Conservation (phyloP, 257 asterid genomes). For the Anisodus tanguticus region DNA sequence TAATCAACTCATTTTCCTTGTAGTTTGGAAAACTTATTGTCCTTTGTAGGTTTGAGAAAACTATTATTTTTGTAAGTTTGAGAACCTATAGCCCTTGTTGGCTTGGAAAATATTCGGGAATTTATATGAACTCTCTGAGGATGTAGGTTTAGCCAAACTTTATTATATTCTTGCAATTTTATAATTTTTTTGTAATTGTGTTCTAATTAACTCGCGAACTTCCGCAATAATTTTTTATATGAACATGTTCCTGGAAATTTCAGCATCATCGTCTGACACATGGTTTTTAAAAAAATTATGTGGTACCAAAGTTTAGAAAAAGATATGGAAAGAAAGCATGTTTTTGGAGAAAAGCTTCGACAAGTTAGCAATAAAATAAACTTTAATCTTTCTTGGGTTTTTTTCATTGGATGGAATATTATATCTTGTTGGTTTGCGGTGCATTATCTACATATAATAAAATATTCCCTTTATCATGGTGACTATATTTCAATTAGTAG, state of each 20-base stretch:
- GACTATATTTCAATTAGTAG: conserved; percentile 11
- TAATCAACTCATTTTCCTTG: no score
- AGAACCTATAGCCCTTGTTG: no score
- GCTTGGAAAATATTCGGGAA: no score
- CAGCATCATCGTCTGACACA: conserved; percentile 1
- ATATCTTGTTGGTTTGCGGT: neutral
- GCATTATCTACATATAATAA: conserved; percentile 22
- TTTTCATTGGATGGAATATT: neutral
- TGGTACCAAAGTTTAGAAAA: neutral
- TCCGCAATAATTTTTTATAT: neutral
- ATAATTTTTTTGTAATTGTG: neutral
- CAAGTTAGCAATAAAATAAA: neutral
- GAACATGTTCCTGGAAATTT: conserved; percentile 6
- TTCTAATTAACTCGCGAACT: neutral
- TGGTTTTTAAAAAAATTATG: neutral
- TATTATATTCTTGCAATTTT: neutral
- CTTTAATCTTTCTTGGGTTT: neutral
- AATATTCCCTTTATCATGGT: neutral
- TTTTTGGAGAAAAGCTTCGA: neutral
- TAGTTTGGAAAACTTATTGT: no score
- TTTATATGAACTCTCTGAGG: no score
- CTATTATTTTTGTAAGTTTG: no score
- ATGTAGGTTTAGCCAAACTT: no score
- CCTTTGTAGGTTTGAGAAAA: no score
- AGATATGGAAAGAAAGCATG: neutral